phyloP scores from a whole-genome alignment of 345 rosid genomes.

The Aurinia saxatilis region DNA sequence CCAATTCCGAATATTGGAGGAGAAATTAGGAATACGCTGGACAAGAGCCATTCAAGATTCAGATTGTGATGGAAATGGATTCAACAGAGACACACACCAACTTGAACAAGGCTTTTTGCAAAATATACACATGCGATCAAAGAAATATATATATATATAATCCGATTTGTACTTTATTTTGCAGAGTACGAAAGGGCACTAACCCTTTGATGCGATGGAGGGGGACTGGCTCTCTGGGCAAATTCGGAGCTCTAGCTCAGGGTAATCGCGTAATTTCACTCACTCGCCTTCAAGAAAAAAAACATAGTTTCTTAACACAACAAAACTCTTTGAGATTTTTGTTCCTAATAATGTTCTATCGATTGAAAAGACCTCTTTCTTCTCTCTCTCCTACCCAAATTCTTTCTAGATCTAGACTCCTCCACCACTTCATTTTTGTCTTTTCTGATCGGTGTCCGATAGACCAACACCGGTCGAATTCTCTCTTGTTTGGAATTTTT shows the following conservation, averaged over 20 bases:
- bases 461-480: too few relatives aligned
- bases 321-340: too few relatives aligned
- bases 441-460: too few relatives aligned
- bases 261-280: background rate
- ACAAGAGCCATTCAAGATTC: constrained; percentile 26
- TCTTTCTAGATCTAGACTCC: too few relatives aligned
- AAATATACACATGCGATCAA: constrained; percentile 1
- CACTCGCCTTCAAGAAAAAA: background rate
- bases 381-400: too few relatives aligned
- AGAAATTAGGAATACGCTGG: constrained; percentile 18
- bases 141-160: background rate
- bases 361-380: too few relatives aligned
- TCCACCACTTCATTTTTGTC: too few relatives aligned
- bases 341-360: too few relatives aligned
- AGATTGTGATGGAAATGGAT: background rate
- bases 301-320: too few relatives aligned
- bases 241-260: background rate
- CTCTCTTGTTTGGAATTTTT: too few relatives aligned
- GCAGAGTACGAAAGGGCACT: constrained; percentile 21
- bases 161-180: background rate
- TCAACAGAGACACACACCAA: constrained; percentile 1
- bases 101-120: background rate
- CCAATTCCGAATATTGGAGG: constrained; percentile 2
- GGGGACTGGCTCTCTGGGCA: constrained; percentile 5
- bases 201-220: constrained; percentile 15